Conservation (phyloP, 768 basidiomycete genomes). For the Daedaleopsis sinensis region DNA sequence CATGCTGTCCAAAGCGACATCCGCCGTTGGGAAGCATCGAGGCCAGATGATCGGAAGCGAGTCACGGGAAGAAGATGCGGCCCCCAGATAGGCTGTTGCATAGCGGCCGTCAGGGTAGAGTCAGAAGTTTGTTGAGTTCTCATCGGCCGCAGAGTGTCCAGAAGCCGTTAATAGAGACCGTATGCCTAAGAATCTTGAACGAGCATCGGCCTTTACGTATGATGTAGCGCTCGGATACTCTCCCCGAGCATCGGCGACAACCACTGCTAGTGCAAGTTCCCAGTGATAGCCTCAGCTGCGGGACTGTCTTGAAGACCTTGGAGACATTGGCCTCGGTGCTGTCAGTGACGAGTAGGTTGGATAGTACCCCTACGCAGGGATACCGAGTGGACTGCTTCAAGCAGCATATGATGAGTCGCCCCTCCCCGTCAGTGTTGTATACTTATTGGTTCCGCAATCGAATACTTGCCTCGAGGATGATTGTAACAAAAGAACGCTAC, state of each 20-base stretch:
- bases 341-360: too few species aligned
- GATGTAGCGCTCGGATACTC: neutral
- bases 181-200: neutral
- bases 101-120: neutral
- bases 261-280: too few species aligned
- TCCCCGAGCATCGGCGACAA: neutral
- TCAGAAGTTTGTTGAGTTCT: neutral
- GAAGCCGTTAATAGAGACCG: neutral
- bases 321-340: too few species aligned
- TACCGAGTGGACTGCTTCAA: too few species aligned
- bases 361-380: too few species aligned
- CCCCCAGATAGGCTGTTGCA: neutral
- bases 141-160: neutral
- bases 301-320: too few species aligned
- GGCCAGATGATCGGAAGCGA: neutral
- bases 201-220: neutral
- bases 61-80: neutral
- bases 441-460: neutral
- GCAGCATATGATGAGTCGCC: too few species aligned
- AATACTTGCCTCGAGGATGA: conserved; percentile 5
- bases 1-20: too few species aligned
- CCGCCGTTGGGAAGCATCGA: neutral
- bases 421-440: neutral
- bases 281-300: too few species aligned
- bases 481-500: conserved; percentile 1